phyloP scores from a whole-genome alignment of 2,329 filamentous ascomycete species.

The Arthroderma uncinatum region DNA sequence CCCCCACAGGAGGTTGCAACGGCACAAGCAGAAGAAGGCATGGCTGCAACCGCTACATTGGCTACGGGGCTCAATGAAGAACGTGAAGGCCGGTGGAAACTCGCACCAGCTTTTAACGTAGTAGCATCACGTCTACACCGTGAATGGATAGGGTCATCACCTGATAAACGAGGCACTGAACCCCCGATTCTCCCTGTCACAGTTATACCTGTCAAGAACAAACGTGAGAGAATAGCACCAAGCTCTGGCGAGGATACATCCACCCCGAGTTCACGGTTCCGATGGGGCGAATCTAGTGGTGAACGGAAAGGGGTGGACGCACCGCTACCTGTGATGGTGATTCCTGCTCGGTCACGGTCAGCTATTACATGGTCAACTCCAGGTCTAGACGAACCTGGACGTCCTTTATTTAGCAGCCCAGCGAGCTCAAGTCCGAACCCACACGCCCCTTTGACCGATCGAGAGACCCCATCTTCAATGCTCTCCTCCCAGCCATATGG shows the following conservation, averaged over 20 bases:
- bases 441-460: neutral
- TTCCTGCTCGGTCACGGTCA: constrained; percentile 45
- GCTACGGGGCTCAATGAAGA: constrained; percentile 29
- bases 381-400: constrained; percentile 3
- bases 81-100: constrained; percentile 34
- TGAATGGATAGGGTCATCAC: constrained; percentile 30
- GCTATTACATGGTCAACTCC: constrained; percentile 46
- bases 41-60: constrained; percentile 9
- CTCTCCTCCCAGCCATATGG: neutral
- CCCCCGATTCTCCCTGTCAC: constrained; percentile 43
- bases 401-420: neutral
- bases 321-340: constrained; percentile 45
- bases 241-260: neutral
- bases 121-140: constrained; percentile 40
- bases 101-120: constrained; percentile 37
- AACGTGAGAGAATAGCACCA: constrained; percentile 20
- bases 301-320: constrained; percentile 3
- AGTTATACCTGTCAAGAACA: constrained; percentile 42
- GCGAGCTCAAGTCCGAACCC: neutral
- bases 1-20: constrained; percentile 50
- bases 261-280: neutral
- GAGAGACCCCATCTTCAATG: neutral
- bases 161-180: constrained; percentile 28
- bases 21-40: constrained; percentile 37
- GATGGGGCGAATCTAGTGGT: constrained; percentile 17